phyloP scores from a whole-genome alignment of 2,329 filamentous ascomycete species.

The Cyphellophora attinorum region DNA sequence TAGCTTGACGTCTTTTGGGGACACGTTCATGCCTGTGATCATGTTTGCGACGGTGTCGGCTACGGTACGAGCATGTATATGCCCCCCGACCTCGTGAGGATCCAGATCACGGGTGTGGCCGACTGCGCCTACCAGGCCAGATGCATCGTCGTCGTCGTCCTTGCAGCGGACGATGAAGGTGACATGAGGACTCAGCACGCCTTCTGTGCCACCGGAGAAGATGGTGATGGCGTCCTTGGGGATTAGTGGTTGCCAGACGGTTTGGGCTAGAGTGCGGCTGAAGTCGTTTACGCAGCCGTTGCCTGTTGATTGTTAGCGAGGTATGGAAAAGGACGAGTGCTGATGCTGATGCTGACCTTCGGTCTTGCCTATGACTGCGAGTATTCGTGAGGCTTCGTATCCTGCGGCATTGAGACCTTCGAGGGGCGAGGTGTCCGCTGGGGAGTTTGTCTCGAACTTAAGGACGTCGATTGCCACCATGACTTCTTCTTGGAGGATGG shows the following conservation, averaged over 20 bases:
- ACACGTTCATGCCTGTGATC: conserved; percentile 13
- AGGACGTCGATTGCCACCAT: conserved; percentile 23
- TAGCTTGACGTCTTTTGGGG: conserved; percentile 17
- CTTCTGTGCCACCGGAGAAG: conserved; percentile 25
- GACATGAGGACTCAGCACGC: conserved; percentile 24
- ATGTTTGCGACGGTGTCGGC: conserved; percentile 13
- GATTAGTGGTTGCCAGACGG: conserved; percentile 23
- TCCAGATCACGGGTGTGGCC: conserved; percentile 20
- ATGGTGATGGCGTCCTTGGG: conserved; percentile 22
- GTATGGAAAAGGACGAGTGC: not conserved
- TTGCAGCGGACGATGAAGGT: conserved; percentile 20
- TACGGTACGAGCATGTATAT: conserved; percentile 20
- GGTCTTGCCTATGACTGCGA: conserved; percentile 24
- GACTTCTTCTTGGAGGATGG: not conserved
- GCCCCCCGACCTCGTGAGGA: conserved; percentile 22
- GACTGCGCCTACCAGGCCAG: conserved; percentile 19
- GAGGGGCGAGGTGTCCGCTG: conserved; percentile 22
- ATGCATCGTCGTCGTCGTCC: conserved; percentile 4
- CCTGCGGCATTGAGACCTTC: conserved; percentile 19
- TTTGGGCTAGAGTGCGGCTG: conserved; percentile 22
- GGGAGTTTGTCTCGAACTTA: conserved; percentile 23
- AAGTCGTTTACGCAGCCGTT: conserved; percentile 28
- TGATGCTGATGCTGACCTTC: conserved; percentile 16
- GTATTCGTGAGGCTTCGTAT: conserved; percentile 20
- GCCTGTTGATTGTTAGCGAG: too few relatives aligned